phyloP scores from a whole-genome alignment of 371 early-diverging fungal genomes.

The Lichtheimia ramosa region DNA sequence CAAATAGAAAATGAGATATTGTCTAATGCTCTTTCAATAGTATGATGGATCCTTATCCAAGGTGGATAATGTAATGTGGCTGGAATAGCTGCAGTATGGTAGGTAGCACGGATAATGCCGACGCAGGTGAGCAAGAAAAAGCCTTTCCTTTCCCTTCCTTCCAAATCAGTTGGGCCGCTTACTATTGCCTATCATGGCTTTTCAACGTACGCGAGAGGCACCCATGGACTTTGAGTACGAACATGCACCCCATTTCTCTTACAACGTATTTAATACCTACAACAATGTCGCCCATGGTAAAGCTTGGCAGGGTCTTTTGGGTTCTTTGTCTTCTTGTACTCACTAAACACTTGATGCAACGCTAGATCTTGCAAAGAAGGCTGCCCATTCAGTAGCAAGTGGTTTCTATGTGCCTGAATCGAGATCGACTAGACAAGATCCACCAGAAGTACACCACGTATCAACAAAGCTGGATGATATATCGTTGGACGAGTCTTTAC shows the following conservation, averaged over 20 bases:
- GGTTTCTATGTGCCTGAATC: neutral
- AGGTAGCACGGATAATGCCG: no score
- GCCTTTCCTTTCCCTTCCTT: no score
- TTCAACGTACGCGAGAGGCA: conserved; percentile 15
- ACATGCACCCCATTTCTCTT: conserved; percentile 10
- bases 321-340: neutral
- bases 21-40: no score
- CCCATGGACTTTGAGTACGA: conserved; percentile 29
- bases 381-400: neutral
- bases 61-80: no score
- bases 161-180: no score
- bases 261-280: conserved; percentile 6
- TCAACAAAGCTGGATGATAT: neutral
- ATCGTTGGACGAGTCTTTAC: neutral
- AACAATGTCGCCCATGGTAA: neutral
- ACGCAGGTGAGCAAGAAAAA: no score
- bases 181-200: conserved; percentile 8
- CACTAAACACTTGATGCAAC: neutral
- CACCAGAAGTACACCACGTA: neutral
- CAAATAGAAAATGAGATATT: no score
- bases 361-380: neutral
- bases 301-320: neutral
- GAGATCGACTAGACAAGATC: neutral
- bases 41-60: no score
- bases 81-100: no score